phyloP scores from a whole-genome alignment of 805 yeast genomes.

The Barnettozyma botsteinii region DNA sequence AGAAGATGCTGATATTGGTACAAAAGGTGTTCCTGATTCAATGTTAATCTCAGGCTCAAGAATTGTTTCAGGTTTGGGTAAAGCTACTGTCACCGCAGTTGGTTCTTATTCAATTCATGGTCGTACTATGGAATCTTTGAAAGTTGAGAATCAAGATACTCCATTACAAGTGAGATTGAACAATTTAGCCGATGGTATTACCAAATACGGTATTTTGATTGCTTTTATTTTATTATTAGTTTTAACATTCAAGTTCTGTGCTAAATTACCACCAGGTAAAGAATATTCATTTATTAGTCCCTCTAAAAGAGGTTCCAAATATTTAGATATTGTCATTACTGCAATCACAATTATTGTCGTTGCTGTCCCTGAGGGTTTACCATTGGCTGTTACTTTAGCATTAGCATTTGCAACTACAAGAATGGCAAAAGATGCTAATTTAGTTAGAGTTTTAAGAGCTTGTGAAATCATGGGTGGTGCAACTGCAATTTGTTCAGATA shows the following conservation, averaged over 20 bases:
- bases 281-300: conserved; percentile 38
- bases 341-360: conserved; percentile 92
- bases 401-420: conserved; percentile 97
- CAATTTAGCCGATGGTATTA: conserved; percentile 83
- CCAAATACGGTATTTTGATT: conserved; percentile 87
- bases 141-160: conserved; percentile 73
- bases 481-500: conserved; percentile 94
- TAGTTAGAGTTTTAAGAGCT: conserved; percentile 87
- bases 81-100: conserved; percentile 81
- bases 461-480: conserved; percentile 99
- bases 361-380: conserved; percentile 99
- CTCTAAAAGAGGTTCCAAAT: conserved; percentile 77
- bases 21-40: conserved; percentile 56
- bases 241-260: conserved; percentile 68
- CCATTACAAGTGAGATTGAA: conserved; percentile 83
- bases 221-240: conserved; percentile 78
- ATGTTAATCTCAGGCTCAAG: conserved; percentile 89
- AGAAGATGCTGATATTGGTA: conserved; percentile 33
- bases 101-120: conserved; percentile 91
- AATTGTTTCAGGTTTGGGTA: conserved; percentile 79
- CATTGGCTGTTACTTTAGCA: conserved; percentile 94
- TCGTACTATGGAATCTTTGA: conserved; percentile 76
- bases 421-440: conserved; percentile 93
- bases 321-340: conserved; percentile 80
- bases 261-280: conserved; percentile 50